Base-by-base conservation (phyloP, 2,329 filamentous ascomycete species). In the Venturia aucupariae region DNA sequence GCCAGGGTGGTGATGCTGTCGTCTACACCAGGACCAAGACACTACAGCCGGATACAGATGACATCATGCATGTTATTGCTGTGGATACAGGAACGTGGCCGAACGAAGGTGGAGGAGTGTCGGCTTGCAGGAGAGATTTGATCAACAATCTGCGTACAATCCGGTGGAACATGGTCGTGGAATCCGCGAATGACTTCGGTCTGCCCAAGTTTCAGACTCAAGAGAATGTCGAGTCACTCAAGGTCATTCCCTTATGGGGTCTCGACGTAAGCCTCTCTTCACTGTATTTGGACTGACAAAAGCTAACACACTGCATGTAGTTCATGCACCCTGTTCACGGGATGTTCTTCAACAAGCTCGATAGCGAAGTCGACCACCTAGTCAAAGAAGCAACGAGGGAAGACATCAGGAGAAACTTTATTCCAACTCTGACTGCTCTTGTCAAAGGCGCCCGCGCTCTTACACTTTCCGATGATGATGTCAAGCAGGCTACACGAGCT, bases 1-100 rank as follows among this genome's bases (percentile, higher is more conserved):
- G 80, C 7, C 78, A 80, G 64, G 80, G 80, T n/a, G 80, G 80
- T 27, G 80, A 82, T 69, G 76, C 80, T 4, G 77, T 81, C 48
- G 77, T 81, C 62, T 79, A 80, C 66, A 82, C 80, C 0, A 72
- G 79, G 46, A 79, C 78, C 0, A 78, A 79, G 66, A 73, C 79
- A 24, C 73, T 79, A n/a, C 73, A 75, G 63, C 79, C 79, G 15
- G 76, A 77, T 55, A 76, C 73, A 2, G 75, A 77, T 17, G 65
- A 69, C 5, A 72, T 70, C 24, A 71, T 78, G 2, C 75, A 77
- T 65, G 75, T 78, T 35, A 70, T 77, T 51, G 75, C 75, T 17
- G 73, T 75, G 38, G 76, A 77, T 60, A 77, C 75, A 15, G 75
- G 75, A 11, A 77, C 75, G 5, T 78, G 76, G 76, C 76, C 76